Evolutionary conservation across 2,329 filamentous ascomycete genomes (phyloP).

Genomic region (Aspergillus carbonarius): DNA sequence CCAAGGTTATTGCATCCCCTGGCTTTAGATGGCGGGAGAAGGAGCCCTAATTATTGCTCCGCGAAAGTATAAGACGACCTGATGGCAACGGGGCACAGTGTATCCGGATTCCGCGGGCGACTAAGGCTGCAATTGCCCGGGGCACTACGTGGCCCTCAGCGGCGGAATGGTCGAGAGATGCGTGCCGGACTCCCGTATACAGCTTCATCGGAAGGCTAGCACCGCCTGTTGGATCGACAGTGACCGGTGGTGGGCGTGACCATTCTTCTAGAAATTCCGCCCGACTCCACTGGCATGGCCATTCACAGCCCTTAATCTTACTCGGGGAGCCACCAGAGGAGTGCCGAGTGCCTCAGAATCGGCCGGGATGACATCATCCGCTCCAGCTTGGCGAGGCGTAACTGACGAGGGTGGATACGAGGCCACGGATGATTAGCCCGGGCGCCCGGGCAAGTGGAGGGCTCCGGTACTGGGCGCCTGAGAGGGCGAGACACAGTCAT

Average conservation of each 20-base stretch:
- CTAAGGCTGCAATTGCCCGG: not conserved
- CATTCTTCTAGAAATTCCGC: conserved; percentile 13
- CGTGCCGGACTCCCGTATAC: not conserved
- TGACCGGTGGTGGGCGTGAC: not conserved
- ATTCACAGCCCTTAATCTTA: conserved; percentile 13
- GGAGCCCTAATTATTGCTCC: not conserved
- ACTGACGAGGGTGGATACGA: not conserved
- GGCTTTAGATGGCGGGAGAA: not conserved
- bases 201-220: not conserved
- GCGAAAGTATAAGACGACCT: not conserved
- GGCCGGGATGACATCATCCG: conserved; percentile 14
- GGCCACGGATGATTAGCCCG: conserved; percentile 3
- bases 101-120: not conserved
- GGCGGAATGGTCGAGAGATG: not conserved
- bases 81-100: not conserved
- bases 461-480: not conserved
- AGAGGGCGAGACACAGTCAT: not conserved
- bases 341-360: conserved; percentile 1
- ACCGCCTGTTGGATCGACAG: conserved; percentile 5
- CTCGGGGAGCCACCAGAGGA: conserved; percentile 5
- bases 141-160: not conserved
- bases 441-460: not conserved
- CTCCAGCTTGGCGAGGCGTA: conserved; percentile 2
- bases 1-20: not conserved
- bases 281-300: conserved; percentile 9